Conservation (phyloP, 2,329 filamentous ascomycete species). For the Ophiobolus disseminans region DNA sequence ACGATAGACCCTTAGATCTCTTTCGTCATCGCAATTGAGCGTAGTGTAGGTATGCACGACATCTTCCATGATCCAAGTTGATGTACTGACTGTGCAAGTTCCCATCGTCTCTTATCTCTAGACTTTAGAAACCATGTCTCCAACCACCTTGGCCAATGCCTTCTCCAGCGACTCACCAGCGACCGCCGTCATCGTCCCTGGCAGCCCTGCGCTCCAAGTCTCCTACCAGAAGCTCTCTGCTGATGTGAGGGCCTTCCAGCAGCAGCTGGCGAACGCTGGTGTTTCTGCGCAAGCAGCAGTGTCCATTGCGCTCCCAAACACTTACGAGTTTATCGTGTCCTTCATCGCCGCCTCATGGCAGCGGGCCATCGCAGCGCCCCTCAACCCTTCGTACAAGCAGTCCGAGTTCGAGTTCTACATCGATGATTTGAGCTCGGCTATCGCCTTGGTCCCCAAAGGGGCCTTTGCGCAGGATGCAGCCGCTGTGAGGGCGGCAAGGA, state of each 20-base stretch:
- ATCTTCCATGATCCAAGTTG: background rate
- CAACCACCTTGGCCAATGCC: slow-evolving; percentile 65
- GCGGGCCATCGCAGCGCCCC: slow-evolving; percentile 80
- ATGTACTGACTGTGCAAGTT: slow-evolving; percentile 11
- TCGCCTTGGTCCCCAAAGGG: slow-evolving; percentile 77
- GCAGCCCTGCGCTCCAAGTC: slow-evolving; percentile 69
- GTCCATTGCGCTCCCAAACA: slow-evolving; percentile 83
- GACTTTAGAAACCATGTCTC: slow-evolving; percentile 51
- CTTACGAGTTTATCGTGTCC: slow-evolving; percentile 85
- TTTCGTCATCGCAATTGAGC: slow-evolving; percentile 12
- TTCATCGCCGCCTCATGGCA: slow-evolving; percentile 89
- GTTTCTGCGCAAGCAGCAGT: slow-evolving; percentile 74
- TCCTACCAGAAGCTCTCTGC: slow-evolving; percentile 72
- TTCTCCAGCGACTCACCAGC: slow-evolving; percentile 60
- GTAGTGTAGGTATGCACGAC: slow-evolving; percentile 4
- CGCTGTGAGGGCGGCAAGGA: slow-evolving; percentile 77
- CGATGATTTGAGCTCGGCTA: slow-evolving; percentile 79
- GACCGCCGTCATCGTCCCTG: slow-evolving; percentile 76
- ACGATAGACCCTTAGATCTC: slow-evolving; percentile 9
- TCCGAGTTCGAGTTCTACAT: slow-evolving; percentile 93
- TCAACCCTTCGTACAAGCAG: slow-evolving; percentile 89
- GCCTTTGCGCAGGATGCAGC: slow-evolving; percentile 71
- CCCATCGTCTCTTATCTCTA: slow-evolving; percentile 18
- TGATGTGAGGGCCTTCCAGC: slow-evolving; percentile 75
- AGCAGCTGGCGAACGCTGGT: slow-evolving; percentile 77